phyloP scores from a whole-genome alignment of 495 filamentous ascomycete genomes.

The Podospora fimiseda region DNA sequence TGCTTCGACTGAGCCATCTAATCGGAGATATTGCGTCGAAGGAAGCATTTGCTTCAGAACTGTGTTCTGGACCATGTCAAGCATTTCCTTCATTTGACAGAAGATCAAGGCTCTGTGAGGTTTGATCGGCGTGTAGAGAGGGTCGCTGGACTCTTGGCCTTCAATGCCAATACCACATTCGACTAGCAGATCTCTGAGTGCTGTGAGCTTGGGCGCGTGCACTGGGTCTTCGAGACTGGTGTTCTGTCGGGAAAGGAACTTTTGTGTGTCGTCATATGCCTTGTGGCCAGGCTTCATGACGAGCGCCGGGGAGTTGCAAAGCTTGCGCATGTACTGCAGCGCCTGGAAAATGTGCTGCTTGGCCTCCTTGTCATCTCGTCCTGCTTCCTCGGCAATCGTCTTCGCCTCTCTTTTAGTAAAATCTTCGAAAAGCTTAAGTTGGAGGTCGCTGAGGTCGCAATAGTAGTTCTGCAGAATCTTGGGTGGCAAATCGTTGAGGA shows the following conservation, averaged over 20 bases:
- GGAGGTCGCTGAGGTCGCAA: constrained; percentile 93
- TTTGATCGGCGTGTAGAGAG: constrained; percentile 66
- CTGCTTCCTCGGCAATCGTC: constrained; percentile 69
- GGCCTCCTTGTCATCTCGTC: constrained; percentile 73
- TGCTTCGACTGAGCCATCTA: constrained; percentile 88
- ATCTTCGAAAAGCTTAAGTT: constrained; percentile 91
- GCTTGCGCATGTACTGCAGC: constrained; percentile 96
- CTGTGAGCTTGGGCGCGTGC: constrained; percentile 89
- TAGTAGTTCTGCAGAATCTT: constrained; percentile 99
- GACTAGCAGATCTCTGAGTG: constrained; percentile 79
- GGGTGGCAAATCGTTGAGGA: constrained; percentile 89
- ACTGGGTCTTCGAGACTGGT: constrained; percentile 74
- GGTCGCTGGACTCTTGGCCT: constrained; percentile 58
- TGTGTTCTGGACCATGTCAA: constrained; percentile 93
- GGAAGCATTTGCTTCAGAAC: constrained; percentile 83
- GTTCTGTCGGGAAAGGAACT: constrained; percentile 60
- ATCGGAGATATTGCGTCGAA: constrained; percentile 77
- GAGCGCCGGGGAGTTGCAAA: constrained; percentile 93
- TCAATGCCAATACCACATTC: constrained; percentile 91
- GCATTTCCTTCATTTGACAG: constrained; percentile 99
- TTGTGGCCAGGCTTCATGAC: constrained; percentile 92
- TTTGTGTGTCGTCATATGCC: constrained; percentile 78
- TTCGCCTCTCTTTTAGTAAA: constrained; percentile 90
- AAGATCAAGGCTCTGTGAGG: constrained; percentile 94
- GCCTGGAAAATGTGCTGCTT: constrained; percentile 99